phyloP scores from a whole-genome alignment of 345 rosid species.

The Noccaea bulbosa region DNA sequence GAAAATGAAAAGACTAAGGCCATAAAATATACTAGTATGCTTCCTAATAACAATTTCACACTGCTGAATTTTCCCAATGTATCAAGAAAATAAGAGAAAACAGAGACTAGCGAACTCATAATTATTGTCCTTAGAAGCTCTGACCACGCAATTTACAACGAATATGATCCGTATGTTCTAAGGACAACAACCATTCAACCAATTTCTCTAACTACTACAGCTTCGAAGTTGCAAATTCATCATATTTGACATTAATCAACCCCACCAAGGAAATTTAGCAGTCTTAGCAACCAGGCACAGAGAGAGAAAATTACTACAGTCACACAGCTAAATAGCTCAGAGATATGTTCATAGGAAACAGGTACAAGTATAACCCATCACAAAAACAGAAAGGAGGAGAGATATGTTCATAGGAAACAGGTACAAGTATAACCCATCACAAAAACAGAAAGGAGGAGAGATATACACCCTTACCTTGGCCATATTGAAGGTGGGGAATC shows the following conservation, averaged over 20 bases:
- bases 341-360: slow-evolving; percentile 1
- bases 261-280: slow-evolving; percentile 25
- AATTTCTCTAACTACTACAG: slow-evolving; percentile 13
- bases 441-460: slow-evolving; percentile 22
- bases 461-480: slow-evolving; percentile 62
- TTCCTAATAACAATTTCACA: background rate
- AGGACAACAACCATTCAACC: background rate
- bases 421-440: background rate
- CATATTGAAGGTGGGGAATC: slow-evolving; percentile 98
- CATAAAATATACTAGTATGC: background rate
- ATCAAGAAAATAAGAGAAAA: background rate
- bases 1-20: background rate
- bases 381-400: slow-evolving; percentile 23
- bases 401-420: slow-evolving; percentile 6
- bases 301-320: background rate
- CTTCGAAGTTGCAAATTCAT: slow-evolving; percentile 7
- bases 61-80: background rate
- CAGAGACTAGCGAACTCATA: background rate
- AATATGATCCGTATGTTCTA: background rate
- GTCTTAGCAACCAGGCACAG: slow-evolving; percentile 28
- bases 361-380: background rate
- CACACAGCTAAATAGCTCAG: background rate
- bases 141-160: slow-evolving; percentile 7
- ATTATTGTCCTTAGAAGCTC: background rate
- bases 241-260: slow-evolving; percentile 1